Conservation (phyloP, 805 yeast genomes). For the Ogataea allantospora region DNA sequence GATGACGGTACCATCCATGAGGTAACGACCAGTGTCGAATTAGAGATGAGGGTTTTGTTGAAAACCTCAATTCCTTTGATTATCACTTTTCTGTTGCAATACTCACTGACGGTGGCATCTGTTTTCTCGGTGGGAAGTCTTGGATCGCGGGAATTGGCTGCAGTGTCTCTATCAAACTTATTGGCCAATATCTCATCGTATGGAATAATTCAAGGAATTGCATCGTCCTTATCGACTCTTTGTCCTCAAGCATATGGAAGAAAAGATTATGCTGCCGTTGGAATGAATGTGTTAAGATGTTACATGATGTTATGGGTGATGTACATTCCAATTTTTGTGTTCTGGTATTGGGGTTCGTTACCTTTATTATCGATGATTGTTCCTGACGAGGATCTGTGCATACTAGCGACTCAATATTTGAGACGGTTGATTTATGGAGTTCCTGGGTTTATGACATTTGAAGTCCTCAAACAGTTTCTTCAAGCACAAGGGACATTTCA, state of each 20-base stretch:
- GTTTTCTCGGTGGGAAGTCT: conserved; percentile 58
- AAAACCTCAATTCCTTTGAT: conserved; percentile 45
- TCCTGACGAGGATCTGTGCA: conserved; percentile 48
- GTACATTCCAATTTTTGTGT: conserved; percentile 39
- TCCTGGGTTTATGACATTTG: conserved; percentile 56
- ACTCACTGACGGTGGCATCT: conserved; percentile 51
- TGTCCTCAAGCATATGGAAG: conserved; percentile 65
- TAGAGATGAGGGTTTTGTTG: not conserved
- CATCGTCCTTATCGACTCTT: conserved; percentile 55
- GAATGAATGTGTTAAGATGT: conserved; percentile 50
- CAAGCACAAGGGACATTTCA: conserved; percentile 62
- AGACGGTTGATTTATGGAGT: conserved; percentile 48
- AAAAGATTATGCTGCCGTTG: conserved; percentile 47
- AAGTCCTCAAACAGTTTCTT: conserved; percentile 53
- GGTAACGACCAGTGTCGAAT: conserved; percentile 10
- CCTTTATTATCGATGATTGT: conserved; percentile 34
- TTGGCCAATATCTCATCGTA: conserved; percentile 55
- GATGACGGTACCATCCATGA: conserved; percentile 33
- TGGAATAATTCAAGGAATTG: conserved; percentile 57
- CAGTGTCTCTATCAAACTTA: conserved; percentile 57
- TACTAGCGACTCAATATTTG: conserved; percentile 47
- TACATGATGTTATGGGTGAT: conserved; percentile 42
- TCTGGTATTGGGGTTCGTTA: conserved; percentile 39
- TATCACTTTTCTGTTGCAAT: conserved; percentile 50
- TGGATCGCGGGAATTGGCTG: conserved; percentile 58